Percentiles rank a stretch among this genome's conserved stretches.
phyloP scores from a whole-genome alignment of 2,329 filamentous ascomycete genomes.

The Cladobotryum protrusum region DNA sequence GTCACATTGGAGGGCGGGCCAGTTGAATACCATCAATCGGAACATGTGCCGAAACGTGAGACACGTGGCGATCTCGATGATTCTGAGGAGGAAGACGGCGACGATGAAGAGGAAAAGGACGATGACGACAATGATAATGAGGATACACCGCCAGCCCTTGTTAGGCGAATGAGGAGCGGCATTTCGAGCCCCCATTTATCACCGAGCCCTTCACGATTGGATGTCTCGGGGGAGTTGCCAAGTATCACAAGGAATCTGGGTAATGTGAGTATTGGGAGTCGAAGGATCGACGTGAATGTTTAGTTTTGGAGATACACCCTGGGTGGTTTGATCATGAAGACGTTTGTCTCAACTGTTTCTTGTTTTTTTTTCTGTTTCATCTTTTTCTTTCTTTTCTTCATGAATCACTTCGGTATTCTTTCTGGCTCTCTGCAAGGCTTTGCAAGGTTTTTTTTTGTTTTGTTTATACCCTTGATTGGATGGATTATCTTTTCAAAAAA shows the following conservation, averaged over 20 bases:
- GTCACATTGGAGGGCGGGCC: conserved; percentile 22
- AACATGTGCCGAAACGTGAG: conserved; percentile 9
- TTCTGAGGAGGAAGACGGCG: conserved; percentile 8
- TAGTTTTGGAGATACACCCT: background rate
- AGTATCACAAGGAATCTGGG: conserved; percentile 26
- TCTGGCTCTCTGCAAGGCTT: background rate
- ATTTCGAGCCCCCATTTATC: conserved; percentile 17
- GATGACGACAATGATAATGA: conserved; percentile 16
- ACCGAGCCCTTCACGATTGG: conserved; percentile 23
- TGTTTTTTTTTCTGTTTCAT: background rate
- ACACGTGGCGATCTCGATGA: conserved; percentile 17
- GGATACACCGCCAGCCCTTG: conserved; percentile 3
- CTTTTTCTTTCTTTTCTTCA: background rate
- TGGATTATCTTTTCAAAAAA: background rate
- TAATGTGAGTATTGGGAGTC: conserved; percentile 25
- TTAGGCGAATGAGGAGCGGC: background rate
- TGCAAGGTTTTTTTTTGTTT: too few species aligned
- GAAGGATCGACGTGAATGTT: conserved; percentile 9
- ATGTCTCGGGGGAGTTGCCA: conserved; percentile 21
- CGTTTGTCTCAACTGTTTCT: background rate
- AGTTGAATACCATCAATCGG: conserved; percentile 1
- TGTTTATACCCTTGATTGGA: background rate
- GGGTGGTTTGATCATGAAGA: background rate
- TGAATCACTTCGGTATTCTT: background rate
- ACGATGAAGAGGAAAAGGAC: conserved; percentile 12